Evolutionary conservation across 495 filamentous ascomycete genomes (phyloP), one percentile per base, ranked within the genome.

Genomic region (Geopyxis carbonaria): DNA sequence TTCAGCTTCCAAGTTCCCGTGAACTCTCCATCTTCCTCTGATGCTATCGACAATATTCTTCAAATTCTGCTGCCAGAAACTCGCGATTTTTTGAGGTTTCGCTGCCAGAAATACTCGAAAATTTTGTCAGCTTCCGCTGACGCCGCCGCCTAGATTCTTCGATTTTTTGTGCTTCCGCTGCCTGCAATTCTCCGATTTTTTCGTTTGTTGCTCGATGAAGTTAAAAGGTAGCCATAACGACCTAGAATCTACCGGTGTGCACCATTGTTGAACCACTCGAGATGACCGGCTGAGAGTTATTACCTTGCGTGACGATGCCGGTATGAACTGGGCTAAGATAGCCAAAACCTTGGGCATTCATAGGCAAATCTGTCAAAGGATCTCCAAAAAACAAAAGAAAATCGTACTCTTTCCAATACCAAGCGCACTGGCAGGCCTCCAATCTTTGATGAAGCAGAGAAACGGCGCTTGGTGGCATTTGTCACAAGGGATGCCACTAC

Each of bases 201-300:
- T n/a, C n/a, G n/a, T n/a, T n/a, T n/a, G n/a, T n/a, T n/a, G n/a
- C n/a, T n/a, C n/a, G n/a, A n/a, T n/a, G n/a, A n/a, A n/a, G n/a
- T n/a, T n/a, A 66, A 67, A 4, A 58, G 61, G 46, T 59, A 69
- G 36, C 66, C 69, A 41, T 59, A 67, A 66, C 67, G 69, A 21
- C 66, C 51, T 8, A 57, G 23, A 42, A 38, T 38, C n/a, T n/a
- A n/a, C n/a, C n/a, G n/a, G n/a, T n/a, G n/a, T n/a, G n/a, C n/a
- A n/a, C n/a, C n/a, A 22, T 62, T 36, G 8, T 51, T 23, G 30
- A 15, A 29, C 36, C 2, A 38, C 36, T 28, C 22, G 36, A 2
- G 36, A 38, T 38, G 22, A 28, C n/a, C 22, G 36, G n/a, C 24
- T 38, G 2, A 28, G 14, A 2, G 30, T 38, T 5, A 38, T 38